A percentile compares a stretch with the other conserved stretches of the same genome.
Evolutionary conservation across 352 stramenopile genomes (phyloP).

Genomic region (Aphanomyces invadans): DNA sequence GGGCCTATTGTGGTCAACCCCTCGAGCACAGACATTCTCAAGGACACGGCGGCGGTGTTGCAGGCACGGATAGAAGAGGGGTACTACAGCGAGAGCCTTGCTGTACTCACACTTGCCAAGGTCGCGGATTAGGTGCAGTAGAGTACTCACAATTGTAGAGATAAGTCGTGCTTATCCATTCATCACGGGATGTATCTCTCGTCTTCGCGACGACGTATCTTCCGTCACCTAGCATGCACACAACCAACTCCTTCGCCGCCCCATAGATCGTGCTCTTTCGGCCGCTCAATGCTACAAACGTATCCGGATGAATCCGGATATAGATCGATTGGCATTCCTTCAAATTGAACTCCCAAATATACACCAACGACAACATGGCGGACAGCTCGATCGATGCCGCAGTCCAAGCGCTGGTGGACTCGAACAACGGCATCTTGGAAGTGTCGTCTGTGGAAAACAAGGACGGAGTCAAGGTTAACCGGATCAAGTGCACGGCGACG

Average conservation of each 20-base stretch:
- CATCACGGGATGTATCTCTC: too few relatives aligned
- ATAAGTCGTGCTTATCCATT: too few relatives aligned
- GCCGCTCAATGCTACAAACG: too few relatives aligned
- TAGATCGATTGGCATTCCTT: slow-evolving; percentile 16
- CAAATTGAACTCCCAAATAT: neutral
- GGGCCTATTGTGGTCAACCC: slow-evolving; percentile 8
- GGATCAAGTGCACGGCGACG: slow-evolving; percentile 63
- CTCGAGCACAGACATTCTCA: slow-evolving; percentile 6
- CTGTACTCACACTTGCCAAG: slow-evolving; percentile 23
- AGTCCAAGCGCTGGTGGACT: slow-evolving; percentile 14
- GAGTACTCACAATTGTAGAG: too few relatives aligned
- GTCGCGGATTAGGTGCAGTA: slow-evolving; percentile 4
- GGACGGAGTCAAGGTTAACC: slow-evolving; percentile 30
- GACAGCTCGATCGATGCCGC: slow-evolving; percentile 6
- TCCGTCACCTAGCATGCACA: too few relatives aligned
- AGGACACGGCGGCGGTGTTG: slow-evolving; percentile 1
- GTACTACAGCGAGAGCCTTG: slow-evolving; percentile 21
- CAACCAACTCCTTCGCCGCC: too few relatives aligned
- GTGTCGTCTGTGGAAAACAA: slow-evolving; percentile 12
- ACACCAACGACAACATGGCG: neutral
- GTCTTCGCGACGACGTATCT: too few relatives aligned
- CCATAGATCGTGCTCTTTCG: too few relatives aligned
- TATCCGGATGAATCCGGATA: slow-evolving; percentile 25
- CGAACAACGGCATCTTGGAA: slow-evolving; percentile 14
- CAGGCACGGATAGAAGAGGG: slow-evolving; percentile 12